Percentiles rank a stretch among this genome's conserved stretches.
These are phyloP conservation scores for Fusarium sp. DNA, from an alignment of 2,329 filamentous ascomycete genomes.

Conservation along the genomic window DNA sequence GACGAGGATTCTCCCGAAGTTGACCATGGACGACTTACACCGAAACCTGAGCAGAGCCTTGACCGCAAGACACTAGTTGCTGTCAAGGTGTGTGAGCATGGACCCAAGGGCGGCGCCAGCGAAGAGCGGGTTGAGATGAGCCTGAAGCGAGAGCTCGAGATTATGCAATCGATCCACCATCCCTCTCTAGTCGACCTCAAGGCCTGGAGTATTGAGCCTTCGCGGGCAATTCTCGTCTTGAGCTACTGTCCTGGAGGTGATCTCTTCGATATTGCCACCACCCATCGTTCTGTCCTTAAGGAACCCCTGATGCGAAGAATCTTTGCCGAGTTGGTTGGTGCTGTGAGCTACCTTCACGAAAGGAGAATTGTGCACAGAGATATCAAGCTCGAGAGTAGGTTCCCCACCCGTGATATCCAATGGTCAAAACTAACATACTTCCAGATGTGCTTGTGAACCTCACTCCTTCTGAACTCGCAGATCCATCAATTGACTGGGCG, in stretches of 20 bases:
- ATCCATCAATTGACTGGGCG: conserved; percentile 69
- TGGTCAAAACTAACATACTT: conserved; percentile 10
- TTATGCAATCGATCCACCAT: conserved; percentile 86
- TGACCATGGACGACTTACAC: conserved; percentile 46
- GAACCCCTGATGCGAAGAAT: conserved; percentile 79
- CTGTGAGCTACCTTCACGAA: conserved; percentile 84
- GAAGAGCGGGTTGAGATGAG: conserved; percentile 93
- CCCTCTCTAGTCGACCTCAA: conserved; percentile 91
- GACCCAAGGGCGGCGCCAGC: conserved; percentile 89
- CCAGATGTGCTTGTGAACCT: conserved; percentile 91
- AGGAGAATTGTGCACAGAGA: conserved; percentile 92
- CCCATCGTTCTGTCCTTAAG: conserved; percentile 71
- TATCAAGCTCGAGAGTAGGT: conserved; percentile 93
- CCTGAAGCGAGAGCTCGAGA: conserved; percentile 91
- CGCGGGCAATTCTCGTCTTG: conserved; percentile 82
- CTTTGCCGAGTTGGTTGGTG: conserved; percentile 86
- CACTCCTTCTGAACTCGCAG: conserved; percentile 70
- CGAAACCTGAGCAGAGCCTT: conserved; percentile 46
- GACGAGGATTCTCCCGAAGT: conserved; percentile 55
- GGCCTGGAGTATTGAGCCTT: conserved; percentile 86
- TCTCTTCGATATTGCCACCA: conserved; percentile 88
- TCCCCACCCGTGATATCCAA: not conserved
- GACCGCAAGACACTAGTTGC: conserved; percentile 85
- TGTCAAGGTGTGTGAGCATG: conserved; percentile 94
- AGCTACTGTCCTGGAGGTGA: conserved; percentile 95